phyloP scores from a whole-genome alignment of 345 rosid species.

The Gossypium longicalyx region DNA sequence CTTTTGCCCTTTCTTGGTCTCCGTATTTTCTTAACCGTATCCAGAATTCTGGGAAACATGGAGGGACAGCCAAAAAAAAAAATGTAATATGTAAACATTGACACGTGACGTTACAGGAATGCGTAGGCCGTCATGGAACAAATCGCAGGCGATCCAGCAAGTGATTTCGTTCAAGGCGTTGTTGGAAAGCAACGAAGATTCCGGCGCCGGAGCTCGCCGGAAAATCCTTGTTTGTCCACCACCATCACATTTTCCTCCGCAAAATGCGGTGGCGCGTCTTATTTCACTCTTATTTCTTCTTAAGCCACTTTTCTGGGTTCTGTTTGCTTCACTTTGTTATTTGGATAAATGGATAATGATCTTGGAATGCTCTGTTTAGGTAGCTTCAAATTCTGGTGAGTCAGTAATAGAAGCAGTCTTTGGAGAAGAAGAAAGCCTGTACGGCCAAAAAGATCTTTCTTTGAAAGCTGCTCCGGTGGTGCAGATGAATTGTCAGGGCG shows the following conservation, averaged over 20 bases:
- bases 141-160: slow-evolving; percentile 98
- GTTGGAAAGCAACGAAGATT: slow-evolving; percentile 55
- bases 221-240: slow-evolving; percentile 52
- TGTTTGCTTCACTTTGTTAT: background rate
- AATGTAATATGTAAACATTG: slow-evolving; percentile 6
- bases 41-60: slow-evolving; percentile 15
- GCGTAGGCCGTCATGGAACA: slow-evolving; percentile 97
- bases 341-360: background rate
- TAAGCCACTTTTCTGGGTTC: background rate
- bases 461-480: slow-evolving; percentile 22
- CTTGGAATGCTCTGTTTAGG: slow-evolving; percentile 31
- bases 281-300: background rate
- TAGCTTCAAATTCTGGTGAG: slow-evolving; percentile 40
- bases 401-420: slow-evolving; percentile 39
- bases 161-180: slow-evolving; percentile 84
- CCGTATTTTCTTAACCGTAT: slow-evolving; percentile 27
- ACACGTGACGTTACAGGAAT: slow-evolving; percentile 75
- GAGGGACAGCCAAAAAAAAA: background rate
- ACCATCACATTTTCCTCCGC: slow-evolving; percentile 23
- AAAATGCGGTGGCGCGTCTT: slow-evolving; percentile 39
- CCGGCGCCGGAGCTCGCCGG: slow-evolving; percentile 65
- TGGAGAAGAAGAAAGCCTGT: slow-evolving; percentile 39
- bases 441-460: slow-evolving; percentile 40
- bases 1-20: slow-evolving; percentile 24
- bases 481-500: slow-evolving; percentile 37